phyloP scores from a whole-genome alignment of 129 eudicot species.

The Flaveria robusta region DNA sequence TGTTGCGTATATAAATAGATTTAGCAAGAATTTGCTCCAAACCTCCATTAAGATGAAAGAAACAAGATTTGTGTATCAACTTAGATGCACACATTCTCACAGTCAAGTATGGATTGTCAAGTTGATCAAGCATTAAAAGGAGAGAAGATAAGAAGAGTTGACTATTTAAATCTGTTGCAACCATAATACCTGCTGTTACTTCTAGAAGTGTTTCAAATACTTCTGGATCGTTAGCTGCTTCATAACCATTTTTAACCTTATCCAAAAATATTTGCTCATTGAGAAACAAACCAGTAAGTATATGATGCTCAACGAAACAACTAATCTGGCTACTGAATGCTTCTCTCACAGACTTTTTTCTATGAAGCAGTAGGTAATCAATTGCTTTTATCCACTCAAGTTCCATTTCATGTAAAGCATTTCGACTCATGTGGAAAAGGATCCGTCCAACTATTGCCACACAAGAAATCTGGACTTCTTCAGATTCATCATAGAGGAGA shows the following conservation, averaged over 20 bases:
- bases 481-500: slow-evolving; percentile 75
- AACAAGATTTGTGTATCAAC: slow-evolving; percentile 64
- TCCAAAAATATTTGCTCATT: slow-evolving; percentile 64
- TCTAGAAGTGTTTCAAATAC: slow-evolving; percentile 80
- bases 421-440: slow-evolving; percentile 62
- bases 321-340: slow-evolving; percentile 69
- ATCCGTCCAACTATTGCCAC: slow-evolving; percentile 58
- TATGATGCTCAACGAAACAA: slow-evolving; percentile 63
- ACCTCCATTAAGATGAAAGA: slow-evolving; percentile 73
- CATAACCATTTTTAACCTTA: slow-evolving; percentile 68
- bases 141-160: slow-evolving; percentile 74
- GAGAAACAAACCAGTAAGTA: slow-evolving; percentile 55
- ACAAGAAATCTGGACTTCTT: slow-evolving; percentile 81
- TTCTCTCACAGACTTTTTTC: slow-evolving; percentile 67
- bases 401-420: slow-evolving; percentile 50
- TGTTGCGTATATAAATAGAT: slow-evolving; percentile 54
- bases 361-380: slow-evolving; percentile 73
- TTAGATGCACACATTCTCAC: slow-evolving; percentile 76
- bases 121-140: slow-evolving; percentile 78
- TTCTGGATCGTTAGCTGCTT: slow-evolving; percentile 69
- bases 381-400: slow-evolving; percentile 66
- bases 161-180: slow-evolving; percentile 58
- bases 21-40: slow-evolving; percentile 61
- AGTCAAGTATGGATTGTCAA: slow-evolving; percentile 63
- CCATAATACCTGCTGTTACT: slow-evolving; percentile 74